Evolutionary conservation across 2,329 filamentous ascomycete species (phyloP), one percentile per base, ranked within the genome.

Genomic region (Penicillium sp.): DNA sequence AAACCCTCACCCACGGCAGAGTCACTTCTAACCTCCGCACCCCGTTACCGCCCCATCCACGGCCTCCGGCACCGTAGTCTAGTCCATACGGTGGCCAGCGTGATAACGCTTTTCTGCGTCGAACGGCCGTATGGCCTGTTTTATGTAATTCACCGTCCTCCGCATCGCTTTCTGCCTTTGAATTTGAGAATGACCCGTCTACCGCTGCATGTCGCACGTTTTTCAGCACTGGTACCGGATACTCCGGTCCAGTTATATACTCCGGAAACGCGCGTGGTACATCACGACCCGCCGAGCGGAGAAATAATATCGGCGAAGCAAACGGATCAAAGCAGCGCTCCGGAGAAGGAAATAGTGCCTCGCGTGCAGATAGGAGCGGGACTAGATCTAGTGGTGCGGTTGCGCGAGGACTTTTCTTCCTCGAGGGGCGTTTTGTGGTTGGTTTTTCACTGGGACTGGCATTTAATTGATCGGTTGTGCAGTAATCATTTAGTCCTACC

Each of bases 301-400:
- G 73, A 53, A 81, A 79, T 7, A 81, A 63, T 4, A 77, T 67
- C 0, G 80, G 80, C 4, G 78, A 80, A 0, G 80, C 79, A 59
- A 81, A 82, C 0, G 78, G 65, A 61, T 81, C 79, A 50, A 81
- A 81, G 64, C 76, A 80, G 12, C 72, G 72, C 30, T 76, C 74
- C 22, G 79, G 76, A 0, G 68, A 73, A 8, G 68, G 45, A 61
- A 82, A 82, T 22, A 79, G 70, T 8, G 51, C 55, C 30, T 73
- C 71, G 3, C 80, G 73, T 0, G 76, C 76, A 33, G 75, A 56
- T 0, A 79, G 73, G 2, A 79, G 70, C 1, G 74, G 71, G 12
- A 78, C 56, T 3, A 81, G 64, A 56, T 79, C 78, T 12, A 62
- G 53, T 1, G 73, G 74, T 0, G 70, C 70, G 1, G 53, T 9